phyloP scores from a whole-genome alignment of 2,329 filamentous ascomycete genomes.

The Trichophyton rubrum region DNA sequence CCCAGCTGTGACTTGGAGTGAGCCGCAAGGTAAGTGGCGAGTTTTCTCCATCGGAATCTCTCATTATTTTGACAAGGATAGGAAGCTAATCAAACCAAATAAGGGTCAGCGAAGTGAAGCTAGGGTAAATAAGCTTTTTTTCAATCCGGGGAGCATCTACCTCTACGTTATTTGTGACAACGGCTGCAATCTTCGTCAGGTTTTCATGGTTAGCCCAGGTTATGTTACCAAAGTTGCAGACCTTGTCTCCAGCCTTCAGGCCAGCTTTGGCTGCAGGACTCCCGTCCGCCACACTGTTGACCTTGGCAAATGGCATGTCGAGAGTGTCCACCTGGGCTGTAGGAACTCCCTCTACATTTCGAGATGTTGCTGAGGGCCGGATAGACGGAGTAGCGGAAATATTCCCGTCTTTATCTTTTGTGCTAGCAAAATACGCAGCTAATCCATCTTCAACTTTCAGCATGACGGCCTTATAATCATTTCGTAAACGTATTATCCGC shows the following conservation, averaged over 20 bases:
- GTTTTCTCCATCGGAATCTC: constrained; percentile 35
- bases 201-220: constrained; percentile 76
- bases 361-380: constrained; percentile 9
- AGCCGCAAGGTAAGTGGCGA: constrained; percentile 56
- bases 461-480: constrained; percentile 91
- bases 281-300: constrained; percentile 65
- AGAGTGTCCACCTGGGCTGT: constrained; percentile 21
- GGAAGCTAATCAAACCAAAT: constrained; percentile 41
- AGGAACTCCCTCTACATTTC: constrained; percentile 1
- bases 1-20: constrained; percentile 71
- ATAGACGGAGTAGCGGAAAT: constrained; percentile 15
- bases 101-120: not conserved
- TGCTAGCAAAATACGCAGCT: constrained; percentile 77
- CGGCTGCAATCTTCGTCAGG: constrained; percentile 73
- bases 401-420: constrained; percentile 33
- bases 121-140: not conserved
- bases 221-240: constrained; percentile 74
- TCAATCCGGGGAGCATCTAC: constrained; percentile 43
- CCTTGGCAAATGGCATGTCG: constrained; percentile 67
- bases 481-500: constrained; percentile 76
- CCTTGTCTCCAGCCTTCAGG: constrained; percentile 64
- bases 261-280: constrained; percentile 79
- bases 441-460: constrained; percentile 65
- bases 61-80: constrained; percentile 56
- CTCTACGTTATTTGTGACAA: constrained; percentile 78